phyloP scores from a whole-genome alignment of 2,329 filamentous ascomycete genomes.

The Ramularia endophylla region DNA sequence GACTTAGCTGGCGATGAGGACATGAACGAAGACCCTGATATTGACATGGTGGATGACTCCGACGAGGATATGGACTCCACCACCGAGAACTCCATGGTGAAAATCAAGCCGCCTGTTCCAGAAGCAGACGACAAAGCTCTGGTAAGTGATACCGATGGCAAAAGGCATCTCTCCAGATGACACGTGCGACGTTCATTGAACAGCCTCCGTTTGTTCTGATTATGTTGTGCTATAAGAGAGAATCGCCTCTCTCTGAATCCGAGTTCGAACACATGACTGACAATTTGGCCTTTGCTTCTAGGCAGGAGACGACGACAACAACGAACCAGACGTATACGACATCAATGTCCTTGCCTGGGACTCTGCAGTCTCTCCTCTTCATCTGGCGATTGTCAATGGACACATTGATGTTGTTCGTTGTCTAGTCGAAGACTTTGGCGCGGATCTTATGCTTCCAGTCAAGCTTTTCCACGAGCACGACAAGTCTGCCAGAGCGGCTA shows the following conservation, averaged over 20 bases:
- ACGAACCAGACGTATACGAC: slow-evolving; percentile 74
- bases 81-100: slow-evolving; percentile 67
- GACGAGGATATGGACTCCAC: slow-evolving; percentile 33
- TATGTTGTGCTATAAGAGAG: too few relatives aligned
- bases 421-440: slow-evolving; percentile 66
- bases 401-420: slow-evolving; percentile 62
- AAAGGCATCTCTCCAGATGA: too few relatives aligned
- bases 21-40: slow-evolving; percentile 35
- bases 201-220: too few relatives aligned
- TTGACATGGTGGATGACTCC: slow-evolving; percentile 43
- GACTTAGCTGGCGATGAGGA: background rate
- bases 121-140: slow-evolving; percentile 40
- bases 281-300: too few relatives aligned
- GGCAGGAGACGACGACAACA: slow-evolving; percentile 48
- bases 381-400: slow-evolving; percentile 70
- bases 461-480: slow-evolving; percentile 52
- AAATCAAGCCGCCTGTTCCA: slow-evolving; percentile 42
- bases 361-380: slow-evolving; percentile 63
- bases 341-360: slow-evolving; percentile 79
- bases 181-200: too few relatives aligned
- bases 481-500: slow-evolving; percentile 50
- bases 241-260: too few relatives aligned
- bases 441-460: slow-evolving; percentile 68
- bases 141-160: too few relatives aligned
- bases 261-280: too few relatives aligned